Base-by-base conservation (phyloP, 306 rosid genomes). In the Vachellia collinsii region DNA sequence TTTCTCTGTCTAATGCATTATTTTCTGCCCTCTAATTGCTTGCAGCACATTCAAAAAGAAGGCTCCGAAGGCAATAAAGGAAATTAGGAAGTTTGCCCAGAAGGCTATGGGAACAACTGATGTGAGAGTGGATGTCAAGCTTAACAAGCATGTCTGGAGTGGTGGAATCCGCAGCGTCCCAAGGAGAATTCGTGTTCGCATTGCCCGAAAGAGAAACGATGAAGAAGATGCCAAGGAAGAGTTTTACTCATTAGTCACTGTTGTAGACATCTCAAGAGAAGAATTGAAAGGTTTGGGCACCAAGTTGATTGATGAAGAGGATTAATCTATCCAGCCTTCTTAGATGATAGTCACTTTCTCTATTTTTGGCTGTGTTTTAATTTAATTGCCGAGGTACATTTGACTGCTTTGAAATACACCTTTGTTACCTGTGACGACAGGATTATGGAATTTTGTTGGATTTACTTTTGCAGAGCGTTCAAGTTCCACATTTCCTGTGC, bases 171-270 rank as follows among this genome's bases (percentile, higher is more conserved):
- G 88, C 4, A 79, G 88, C 16, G 88, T 87, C 41, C 90, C 90
- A 0, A 85, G 87, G 63, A 80, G 85, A 73, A 44, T 87, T 44
- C 76, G 85, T 3, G 78, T 82, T 23, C 82, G 82, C 38, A 23
- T 87, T 14, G 88, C 82, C 16, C 58, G 83, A 1, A 87, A 85
- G 63, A 83, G 87, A 74, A 87, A 87, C 1, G 90, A 85, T 1
- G 85, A 87, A 34, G 90, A 87, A 82, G 90, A 87, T 74, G 88
- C 85, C 38, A 87, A 85, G 79, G 88, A 87, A 77, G 90, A 82
- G 83, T 80, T 87, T 29, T 87, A 76, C 75, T 85, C 90, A 1
- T 63, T 85, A 22, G 85, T 85, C 80, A 85, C 90, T 16, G 82
- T 87, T 29, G 74, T 81, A 42, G 83, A 87, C 72, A 70, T 85